A percentile compares a stretch with the other conserved stretches of the same genome.
These are phyloP conservation scores for Moesziomyces aphidis DNA, from an alignment of 1,284 basidiomycete genomes.

Conservation along the genomic window DNA sequence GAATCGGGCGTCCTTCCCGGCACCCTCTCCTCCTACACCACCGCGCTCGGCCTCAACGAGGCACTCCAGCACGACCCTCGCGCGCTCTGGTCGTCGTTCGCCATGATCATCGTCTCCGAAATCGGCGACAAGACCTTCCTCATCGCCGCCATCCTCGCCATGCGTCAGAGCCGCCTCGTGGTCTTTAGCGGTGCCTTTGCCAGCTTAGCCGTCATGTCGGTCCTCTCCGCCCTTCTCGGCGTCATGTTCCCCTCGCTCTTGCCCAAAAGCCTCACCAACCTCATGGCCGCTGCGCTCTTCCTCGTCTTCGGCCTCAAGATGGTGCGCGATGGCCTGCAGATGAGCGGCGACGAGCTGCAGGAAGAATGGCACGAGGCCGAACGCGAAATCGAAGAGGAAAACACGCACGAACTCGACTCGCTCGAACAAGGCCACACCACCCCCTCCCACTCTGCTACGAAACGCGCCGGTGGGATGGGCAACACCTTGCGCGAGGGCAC, in stretches of 20 bases:
- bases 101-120: constrained; percentile 67
- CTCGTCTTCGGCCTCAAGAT: constrained; percentile 62
- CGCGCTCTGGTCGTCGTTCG: constrained; percentile 46
- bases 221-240: constrained; percentile 63
- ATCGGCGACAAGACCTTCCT: constrained; percentile 97
- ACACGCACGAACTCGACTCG: constrained; percentile 78
- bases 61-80: constrained; percentile 41
- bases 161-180: constrained; percentile 85
- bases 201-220: constrained; percentile 85
- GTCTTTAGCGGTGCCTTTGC: constrained; percentile 92
- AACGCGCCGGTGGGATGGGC: neutral
- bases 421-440: constrained; percentile 37
- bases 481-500: constrained; percentile 73
- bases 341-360: constrained; percentile 63
- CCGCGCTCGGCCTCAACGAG: constrained; percentile 9
- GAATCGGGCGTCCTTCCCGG: constrained; percentile 5
- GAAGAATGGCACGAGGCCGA: constrained; percentile 81
- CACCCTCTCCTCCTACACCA: neutral
- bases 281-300: constrained; percentile 76
- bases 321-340: constrained; percentile 51
- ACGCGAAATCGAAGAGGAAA: constrained; percentile 78
- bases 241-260: constrained; percentile 63
- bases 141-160: constrained; percentile 94
- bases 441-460: neutral
- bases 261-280: constrained; percentile 75